Conservation (phyloP, 2,329 filamentous ascomycete species). For the Aspergillus persii region DNA sequence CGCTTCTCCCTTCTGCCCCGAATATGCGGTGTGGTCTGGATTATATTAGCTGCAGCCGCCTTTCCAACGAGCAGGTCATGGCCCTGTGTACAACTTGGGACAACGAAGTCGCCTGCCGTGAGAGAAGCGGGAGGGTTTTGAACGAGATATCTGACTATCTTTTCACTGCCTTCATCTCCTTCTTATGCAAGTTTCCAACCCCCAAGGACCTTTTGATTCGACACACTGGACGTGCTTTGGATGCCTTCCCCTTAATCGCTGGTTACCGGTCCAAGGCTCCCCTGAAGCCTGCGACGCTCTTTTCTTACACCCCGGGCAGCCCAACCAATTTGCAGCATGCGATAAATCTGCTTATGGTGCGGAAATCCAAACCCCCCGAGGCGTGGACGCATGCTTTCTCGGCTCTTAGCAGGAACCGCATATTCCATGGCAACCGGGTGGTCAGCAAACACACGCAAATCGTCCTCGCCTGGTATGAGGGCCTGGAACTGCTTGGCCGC, state of each 20-base stretch:
- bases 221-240: constrained; percentile 15
- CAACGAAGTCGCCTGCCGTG: constrained; percentile 13
- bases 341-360: constrained; percentile 31
- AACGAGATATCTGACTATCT: constrained; percentile 33
- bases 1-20: constrained; percentile 48
- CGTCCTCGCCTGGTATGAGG: constrained; percentile 40
- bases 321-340: constrained; percentile 37
- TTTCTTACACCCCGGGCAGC: constrained; percentile 17
- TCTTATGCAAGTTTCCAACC: constrained; percentile 37
- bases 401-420: constrained; percentile 26
- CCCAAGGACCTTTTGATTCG: constrained; percentile 11
- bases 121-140: constrained; percentile 21
- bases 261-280: constrained; percentile 4
- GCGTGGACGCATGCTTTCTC: constrained; percentile 40
- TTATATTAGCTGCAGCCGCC: constrained; percentile 40
- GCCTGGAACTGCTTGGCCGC: constrained; percentile 29
- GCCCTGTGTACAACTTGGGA: constrained; percentile 28
- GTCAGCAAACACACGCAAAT: constrained; percentile 27
- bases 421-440: constrained; percentile 16
- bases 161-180: constrained; percentile 46
- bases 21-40: constrained; percentile 41
- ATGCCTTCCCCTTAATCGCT: constrained; percentile 31
- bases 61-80: constrained; percentile 32
- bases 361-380: constrained; percentile 28
- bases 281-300: constrained; percentile 16